phyloP scores from a whole-genome alignment of 495 filamentous ascomycete species.

The Tuber aestivum region DNA sequence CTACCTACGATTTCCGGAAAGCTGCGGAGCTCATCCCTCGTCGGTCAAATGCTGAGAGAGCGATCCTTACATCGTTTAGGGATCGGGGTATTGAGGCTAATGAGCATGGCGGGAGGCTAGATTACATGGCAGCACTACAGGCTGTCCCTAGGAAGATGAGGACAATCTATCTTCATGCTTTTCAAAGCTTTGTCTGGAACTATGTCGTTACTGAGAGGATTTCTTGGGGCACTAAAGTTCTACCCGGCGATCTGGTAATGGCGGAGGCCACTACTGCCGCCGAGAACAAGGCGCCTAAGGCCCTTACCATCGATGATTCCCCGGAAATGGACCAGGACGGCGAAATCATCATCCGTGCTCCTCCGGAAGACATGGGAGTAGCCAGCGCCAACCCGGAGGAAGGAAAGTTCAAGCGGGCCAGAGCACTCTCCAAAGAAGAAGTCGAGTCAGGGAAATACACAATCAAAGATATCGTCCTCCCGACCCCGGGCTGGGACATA shows the following conservation, averaged over 20 bases:
- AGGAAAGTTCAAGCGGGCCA: constrained; percentile 65
- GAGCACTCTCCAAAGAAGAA: constrained; percentile 67
- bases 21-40: constrained; percentile 66
- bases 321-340: constrained; percentile 60
- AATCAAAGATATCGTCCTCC: constrained; percentile 88
- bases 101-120: constrained; percentile 43
- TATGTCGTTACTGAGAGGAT: constrained; percentile 70
- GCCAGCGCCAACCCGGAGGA: constrained; percentile 44
- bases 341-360: constrained; percentile 55
- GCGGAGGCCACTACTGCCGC: constrained; percentile 53
- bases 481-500: constrained; percentile 86
- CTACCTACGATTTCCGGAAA: constrained; percentile 50
- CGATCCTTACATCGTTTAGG: constrained; percentile 67
- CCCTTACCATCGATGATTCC: constrained; percentile 35
- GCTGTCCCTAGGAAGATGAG: constrained; percentile 70
- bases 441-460: constrained; percentile 69
- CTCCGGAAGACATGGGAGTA: not conserved
- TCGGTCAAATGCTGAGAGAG: constrained; percentile 71
- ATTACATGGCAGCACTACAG: constrained; percentile 73
- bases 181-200: constrained; percentile 94
- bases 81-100: constrained; percentile 32
- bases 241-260: constrained; percentile 83
- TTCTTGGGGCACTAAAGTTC: constrained; percentile 61
- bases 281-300: constrained; percentile 22
- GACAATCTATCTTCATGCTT: constrained; percentile 93